Evolutionary conservation across 352 stramenopile species (phyloP).

Genomic region (Pythium monospermum): DNA sequence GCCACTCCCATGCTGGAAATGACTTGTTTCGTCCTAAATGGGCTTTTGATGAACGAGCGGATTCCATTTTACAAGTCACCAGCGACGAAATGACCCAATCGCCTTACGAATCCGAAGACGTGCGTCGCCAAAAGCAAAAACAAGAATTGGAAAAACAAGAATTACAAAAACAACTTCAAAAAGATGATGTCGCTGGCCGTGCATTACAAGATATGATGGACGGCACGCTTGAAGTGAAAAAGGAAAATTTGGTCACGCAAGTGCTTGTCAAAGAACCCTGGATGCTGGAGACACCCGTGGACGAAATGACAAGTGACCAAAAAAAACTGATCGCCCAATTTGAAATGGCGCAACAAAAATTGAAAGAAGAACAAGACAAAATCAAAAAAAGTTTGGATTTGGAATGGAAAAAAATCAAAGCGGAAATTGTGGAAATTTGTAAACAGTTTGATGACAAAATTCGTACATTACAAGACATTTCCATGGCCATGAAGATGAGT

Average conservation of each 20-base stretch:
- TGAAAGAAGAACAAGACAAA: constrained; percentile 89
- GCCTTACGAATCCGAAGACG: constrained; percentile 77
- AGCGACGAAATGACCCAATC: constrained; percentile 82
- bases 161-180: constrained; percentile 47
- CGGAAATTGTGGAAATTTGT: constrained; percentile 73
- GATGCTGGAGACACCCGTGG: constrained; percentile 75
- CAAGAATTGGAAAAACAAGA: constrained; percentile 32
- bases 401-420: constrained; percentile 67
- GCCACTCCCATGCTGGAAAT: constrained; percentile 6
- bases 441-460: constrained; percentile 85
- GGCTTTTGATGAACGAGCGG: constrained; percentile 51
- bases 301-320: constrained; percentile 59
- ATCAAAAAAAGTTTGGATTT: constrained; percentile 84
- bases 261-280: constrained; percentile 75
- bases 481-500: constrained; percentile 18
- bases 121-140: constrained; percentile 39
- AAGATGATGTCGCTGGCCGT: constrained; percentile 78
- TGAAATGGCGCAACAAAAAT: constrained; percentile 42
- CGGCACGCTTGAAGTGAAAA: constrained; percentile 89
- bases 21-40: constrained; percentile 54
- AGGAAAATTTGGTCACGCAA: constrained; percentile 61
- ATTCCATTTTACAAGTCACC: constrained; percentile 59
- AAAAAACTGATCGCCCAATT: constrained; percentile 47
- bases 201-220: constrained; percentile 92
- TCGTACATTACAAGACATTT: constrained; percentile 28